These are phyloP conservation scores for Ilyonectria destructans DNA, from an alignment of 2,329 filamentous ascomycete genomes.

Conservation along the genomic window DNA sequence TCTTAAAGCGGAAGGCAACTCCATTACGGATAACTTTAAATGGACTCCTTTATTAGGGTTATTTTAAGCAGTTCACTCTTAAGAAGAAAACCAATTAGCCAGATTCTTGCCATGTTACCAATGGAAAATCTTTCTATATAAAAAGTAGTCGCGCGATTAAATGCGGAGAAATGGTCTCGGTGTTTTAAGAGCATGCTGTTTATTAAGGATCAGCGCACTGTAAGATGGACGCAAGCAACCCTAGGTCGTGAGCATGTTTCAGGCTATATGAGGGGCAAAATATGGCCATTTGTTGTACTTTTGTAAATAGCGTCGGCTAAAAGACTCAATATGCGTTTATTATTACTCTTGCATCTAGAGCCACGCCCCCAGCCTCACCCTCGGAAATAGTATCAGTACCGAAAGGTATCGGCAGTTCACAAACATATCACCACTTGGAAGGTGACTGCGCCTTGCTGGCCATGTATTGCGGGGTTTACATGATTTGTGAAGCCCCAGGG, in stretches of 20 bases:
- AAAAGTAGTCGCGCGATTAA: slow-evolving; percentile 8
- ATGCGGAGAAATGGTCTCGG: slow-evolving; percentile 1
- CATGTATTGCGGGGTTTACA: not conserved
- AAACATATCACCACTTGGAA: slow-evolving; percentile 7
- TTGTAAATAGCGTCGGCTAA: slow-evolving; percentile 8
- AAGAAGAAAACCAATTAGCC: not conserved
- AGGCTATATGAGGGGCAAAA: not conserved
- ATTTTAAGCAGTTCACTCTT: slow-evolving; percentile 9
- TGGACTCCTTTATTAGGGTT: slow-evolving; percentile 3
- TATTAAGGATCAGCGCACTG: slow-evolving; percentile 8
- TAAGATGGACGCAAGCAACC: slow-evolving; percentile 7
- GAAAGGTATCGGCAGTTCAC: slow-evolving; percentile 1
- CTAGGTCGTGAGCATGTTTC: slow-evolving; percentile 11
- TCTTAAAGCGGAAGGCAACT: slow-evolving; percentile 12
- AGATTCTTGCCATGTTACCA: not conserved
- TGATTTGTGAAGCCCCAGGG: slow-evolving; percentile 2
- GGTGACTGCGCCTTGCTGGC: slow-evolving; percentile 4
- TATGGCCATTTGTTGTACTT: slow-evolving; percentile 1
- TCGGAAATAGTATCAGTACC: slow-evolving; percentile 10
- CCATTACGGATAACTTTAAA: not conserved
- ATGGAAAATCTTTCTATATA: slow-evolving; percentile 5
- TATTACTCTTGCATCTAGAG: slow-evolving; percentile 6
- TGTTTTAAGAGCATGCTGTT: slow-evolving; percentile 8
- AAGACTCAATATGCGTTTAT: not conserved
- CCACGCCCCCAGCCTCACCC: slow-evolving; percentile 11